phyloP scores from a whole-genome alignment of 1,284 basidiomycete genomes.

The Cryptococcus sp. region DNA sequence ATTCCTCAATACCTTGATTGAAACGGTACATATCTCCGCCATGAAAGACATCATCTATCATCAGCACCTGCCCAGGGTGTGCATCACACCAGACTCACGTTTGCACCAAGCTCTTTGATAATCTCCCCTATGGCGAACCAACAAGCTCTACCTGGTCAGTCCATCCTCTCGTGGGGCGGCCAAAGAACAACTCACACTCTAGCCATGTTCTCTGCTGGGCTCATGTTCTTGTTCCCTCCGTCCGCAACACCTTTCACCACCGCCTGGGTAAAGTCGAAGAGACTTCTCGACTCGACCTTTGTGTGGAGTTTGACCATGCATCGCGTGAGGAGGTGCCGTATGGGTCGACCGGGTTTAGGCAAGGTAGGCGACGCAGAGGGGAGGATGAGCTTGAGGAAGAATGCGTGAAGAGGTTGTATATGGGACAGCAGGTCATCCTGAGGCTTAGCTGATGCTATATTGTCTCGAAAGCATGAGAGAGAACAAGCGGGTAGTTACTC shows the following conservation, averaged over 20 bases:
- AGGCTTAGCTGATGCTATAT: neutral
- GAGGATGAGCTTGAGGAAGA: constrained; percentile 38
- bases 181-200: constrained; percentile 57
- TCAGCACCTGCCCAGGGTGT: constrained; percentile 1
- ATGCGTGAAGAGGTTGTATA: constrained; percentile 32
- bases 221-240: constrained; percentile 43
- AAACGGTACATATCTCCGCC: constrained; percentile 67
- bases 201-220: constrained; percentile 53
- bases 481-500: constrained; percentile 5
- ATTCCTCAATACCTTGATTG: constrained; percentile 60
- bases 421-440: constrained; percentile 19
- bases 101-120: constrained; percentile 74
- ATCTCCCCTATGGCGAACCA: constrained; percentile 77
- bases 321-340: constrained; percentile 71
- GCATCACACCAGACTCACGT: constrained; percentile 53
- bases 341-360: constrained; percentile 74
- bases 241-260: constrained; percentile 70
- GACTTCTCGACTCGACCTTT: constrained; percentile 70
- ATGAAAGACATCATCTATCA: constrained; percentile 87
- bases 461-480: neutral
- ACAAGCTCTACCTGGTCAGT: constrained; percentile 25
- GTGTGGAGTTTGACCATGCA: constrained; percentile 73
- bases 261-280: constrained; percentile 82
- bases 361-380: constrained; percentile 45
- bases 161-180: constrained; percentile 6